Conservation (phyloP, 495 filamentous ascomycete species). For the Hyaloscypha hepaticicola region DNA sequence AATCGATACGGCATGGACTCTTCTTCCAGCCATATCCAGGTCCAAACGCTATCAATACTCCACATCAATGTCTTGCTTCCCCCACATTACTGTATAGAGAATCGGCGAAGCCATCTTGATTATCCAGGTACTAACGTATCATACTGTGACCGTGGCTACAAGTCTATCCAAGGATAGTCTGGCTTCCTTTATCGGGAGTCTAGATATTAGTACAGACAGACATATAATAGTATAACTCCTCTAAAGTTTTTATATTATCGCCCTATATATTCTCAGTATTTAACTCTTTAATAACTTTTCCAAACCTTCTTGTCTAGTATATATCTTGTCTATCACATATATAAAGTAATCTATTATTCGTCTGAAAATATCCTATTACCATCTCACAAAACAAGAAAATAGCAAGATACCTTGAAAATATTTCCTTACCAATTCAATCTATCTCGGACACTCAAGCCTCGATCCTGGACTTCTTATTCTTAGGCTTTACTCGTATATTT, state of each 20-base stretch:
- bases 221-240: conserved; percentile 15
- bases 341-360: conserved; percentile 18
- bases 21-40: too few relatives aligned
- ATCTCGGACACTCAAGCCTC: conserved; percentile 22
- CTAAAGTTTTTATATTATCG: neutral
- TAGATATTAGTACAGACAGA: conserved; percentile 7
- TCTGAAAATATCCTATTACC: conserved; percentile 11
- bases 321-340: neutral
- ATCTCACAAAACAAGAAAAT: conserved; percentile 21
- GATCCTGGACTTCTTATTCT: conserved; percentile 22
- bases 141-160: neutral
- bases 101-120: conserved; percentile 15
- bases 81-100: conserved; percentile 19
- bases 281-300: conserved; percentile 14
- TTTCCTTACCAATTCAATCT: conserved; percentile 17
- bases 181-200: too few relatives aligned
- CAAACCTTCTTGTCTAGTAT: neutral
- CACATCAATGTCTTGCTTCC: conserved; percentile 17
- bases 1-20: conserved; percentile 8
- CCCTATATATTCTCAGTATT: conserved; percentile 15
- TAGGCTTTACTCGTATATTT: conserved; percentile 23
- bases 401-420: conserved; percentile 18
- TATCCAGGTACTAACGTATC: too few relatives aligned
- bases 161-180: too few relatives aligned
- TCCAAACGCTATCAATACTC: conserved; percentile 1